Percentiles rank a stretch among this genome's conserved stretches.
These are phyloP conservation scores for Colletotrichum cuscutae DNA, from an alignment of 2,329 filamentous ascomycete genomes.

Conservation along the genomic window DNA sequence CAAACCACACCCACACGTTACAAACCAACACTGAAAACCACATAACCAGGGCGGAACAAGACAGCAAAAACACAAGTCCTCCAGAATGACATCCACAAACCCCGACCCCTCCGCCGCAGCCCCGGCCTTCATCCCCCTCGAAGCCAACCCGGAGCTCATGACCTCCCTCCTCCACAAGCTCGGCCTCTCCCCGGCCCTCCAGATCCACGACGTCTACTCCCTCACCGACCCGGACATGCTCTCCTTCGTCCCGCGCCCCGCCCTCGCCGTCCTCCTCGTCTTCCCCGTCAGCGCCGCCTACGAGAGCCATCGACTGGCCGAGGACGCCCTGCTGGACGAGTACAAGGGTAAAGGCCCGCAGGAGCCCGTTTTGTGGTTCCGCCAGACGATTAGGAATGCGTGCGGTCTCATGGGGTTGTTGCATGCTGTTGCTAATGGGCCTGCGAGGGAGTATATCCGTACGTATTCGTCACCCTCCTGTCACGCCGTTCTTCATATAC, in stretches of 20 bases:
- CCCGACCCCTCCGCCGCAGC: slow-evolving; percentile 51
- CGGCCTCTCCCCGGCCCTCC: slow-evolving; percentile 80
- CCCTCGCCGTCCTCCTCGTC: slow-evolving; percentile 88
- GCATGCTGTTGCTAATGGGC: slow-evolving; percentile 84
- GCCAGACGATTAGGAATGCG: slow-evolving; percentile 92
- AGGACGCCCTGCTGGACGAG: slow-evolving; percentile 72
- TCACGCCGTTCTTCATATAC: background rate
- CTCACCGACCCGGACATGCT: slow-evolving; percentile 88
- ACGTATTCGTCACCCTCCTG: slow-evolving; percentile 40
- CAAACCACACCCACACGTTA: background rate
- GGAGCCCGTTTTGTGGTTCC: slow-evolving; percentile 92
- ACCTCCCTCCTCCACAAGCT: slow-evolving; percentile 83
- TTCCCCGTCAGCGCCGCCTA: slow-evolving; percentile 87
- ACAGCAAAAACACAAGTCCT: background rate
- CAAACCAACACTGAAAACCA: background rate
- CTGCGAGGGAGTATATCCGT: slow-evolving; percentile 71
- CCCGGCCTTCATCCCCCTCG: slow-evolving; percentile 68
- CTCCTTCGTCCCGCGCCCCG: slow-evolving; percentile 87
- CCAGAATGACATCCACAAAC: slow-evolving; percentile 43
- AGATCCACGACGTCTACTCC: slow-evolving; percentile 91
- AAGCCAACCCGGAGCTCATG: slow-evolving; percentile 90
- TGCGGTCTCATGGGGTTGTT: slow-evolving; percentile 91
- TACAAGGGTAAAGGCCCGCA: slow-evolving; percentile 74
- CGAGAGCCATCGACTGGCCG: slow-evolving; percentile 77
- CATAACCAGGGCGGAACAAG: background rate